Conservation (phyloP, 106 monocot genomes). For the Dendrobium chrysotoxum region DNA sequence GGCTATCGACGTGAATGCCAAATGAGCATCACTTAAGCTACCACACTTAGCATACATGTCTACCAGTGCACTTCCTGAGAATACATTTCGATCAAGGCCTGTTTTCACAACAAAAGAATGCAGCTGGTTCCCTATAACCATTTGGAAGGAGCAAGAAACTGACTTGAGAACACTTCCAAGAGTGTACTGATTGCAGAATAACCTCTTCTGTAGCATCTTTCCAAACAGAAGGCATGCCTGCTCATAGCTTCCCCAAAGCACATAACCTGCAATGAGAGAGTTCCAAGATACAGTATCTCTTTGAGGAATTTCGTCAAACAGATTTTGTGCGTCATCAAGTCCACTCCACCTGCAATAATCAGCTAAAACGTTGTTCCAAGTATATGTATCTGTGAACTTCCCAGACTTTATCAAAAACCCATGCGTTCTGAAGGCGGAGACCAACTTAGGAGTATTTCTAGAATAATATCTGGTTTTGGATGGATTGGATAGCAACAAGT, state of each 20-base stretch:
- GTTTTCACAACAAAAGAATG: constrained; percentile 41
- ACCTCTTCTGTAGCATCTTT: constrained; percentile 21
- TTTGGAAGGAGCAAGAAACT: constrained; percentile 8
- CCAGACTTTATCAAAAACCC: constrained; percentile 37
- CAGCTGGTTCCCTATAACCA: constrained; percentile 31
- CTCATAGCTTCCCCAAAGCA: constrained; percentile 4
- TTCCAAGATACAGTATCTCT: constrained; percentile 67
- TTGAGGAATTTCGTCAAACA: constrained; percentile 66
- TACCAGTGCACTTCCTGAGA: constrained; percentile 48
- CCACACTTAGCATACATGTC: constrained; percentile 65
- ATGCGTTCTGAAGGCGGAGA: constrained; percentile 31
- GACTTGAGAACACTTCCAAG: constrained; percentile 51
- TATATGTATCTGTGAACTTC: constrained; percentile 15
- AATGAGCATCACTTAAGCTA: constrained; percentile 20
- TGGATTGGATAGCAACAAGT: neutral
- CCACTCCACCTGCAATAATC: constrained; percentile 20
- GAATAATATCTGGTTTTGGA: neutral
- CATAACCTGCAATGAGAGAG: constrained; percentile 40
- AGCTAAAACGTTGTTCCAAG: constrained; percentile 58
- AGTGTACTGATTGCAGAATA: constrained; percentile 41
- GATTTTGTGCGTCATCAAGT: constrained; percentile 17
- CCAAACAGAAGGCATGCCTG: constrained; percentile 21
- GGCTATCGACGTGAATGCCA: constrained; percentile 24
- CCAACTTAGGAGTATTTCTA: neutral
- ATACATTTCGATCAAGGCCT: constrained; percentile 50